These are phyloP conservation scores for Zea luxurians DNA, from an alignment of 176 grass and related monocot genomes.

Conservation along the genomic window DNA sequence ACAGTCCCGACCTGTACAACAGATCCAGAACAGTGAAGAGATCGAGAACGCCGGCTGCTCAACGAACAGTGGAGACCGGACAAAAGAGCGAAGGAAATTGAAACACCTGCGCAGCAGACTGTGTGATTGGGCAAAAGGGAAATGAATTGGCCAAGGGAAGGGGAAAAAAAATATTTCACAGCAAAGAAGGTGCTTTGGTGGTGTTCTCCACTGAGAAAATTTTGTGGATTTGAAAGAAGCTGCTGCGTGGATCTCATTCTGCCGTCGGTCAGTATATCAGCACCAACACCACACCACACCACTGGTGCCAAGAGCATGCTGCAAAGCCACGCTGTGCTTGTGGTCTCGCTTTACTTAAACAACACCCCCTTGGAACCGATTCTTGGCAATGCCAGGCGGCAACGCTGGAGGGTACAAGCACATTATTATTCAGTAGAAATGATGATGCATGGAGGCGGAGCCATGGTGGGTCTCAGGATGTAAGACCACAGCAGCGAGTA, in stretches of 20 bases:
- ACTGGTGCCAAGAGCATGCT: constrained; percentile 50
- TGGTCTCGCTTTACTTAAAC: constrained; percentile 42
- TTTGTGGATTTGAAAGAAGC: constrained; percentile 36
- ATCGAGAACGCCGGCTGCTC: background rate
- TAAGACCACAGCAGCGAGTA: background rate
- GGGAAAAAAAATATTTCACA: background rate
- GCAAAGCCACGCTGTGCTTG: constrained; percentile 44
- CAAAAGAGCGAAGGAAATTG: background rate
- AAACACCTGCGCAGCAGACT: background rate
- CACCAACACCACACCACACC: background rate
- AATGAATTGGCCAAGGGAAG: too few relatives aligned
- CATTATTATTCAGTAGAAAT: background rate
- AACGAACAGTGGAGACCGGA: background rate
- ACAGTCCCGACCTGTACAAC: background rate
- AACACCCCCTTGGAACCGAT: constrained; percentile 30
- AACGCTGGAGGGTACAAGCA: background rate
- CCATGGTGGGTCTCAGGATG: background rate
- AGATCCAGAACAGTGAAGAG: background rate
- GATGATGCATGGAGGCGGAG: background rate
- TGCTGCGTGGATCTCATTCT: constrained; percentile 31
- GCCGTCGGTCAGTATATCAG: constrained; percentile 23
- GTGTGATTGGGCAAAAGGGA: background rate
- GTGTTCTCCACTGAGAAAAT: constrained; percentile 1
- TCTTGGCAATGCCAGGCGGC: constrained; percentile 30
- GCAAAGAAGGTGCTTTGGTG: background rate